Evolutionary conservation across 1,284 basidiomycete species (phyloP).

Genomic region (Microbotryomycetes sp.): DNA sequence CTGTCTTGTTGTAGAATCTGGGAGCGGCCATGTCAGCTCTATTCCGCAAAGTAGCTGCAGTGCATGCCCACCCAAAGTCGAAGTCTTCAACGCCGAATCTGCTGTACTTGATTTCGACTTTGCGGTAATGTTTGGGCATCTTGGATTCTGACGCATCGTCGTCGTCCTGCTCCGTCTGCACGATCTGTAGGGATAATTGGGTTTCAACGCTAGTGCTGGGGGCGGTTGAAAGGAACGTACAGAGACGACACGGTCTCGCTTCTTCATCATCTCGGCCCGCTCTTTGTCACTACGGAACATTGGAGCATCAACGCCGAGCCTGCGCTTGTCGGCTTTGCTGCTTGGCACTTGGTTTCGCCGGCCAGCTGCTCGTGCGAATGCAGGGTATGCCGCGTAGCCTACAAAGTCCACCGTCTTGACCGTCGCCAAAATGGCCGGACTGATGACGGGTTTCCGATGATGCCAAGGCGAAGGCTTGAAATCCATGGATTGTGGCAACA

Average conservation of each 20-base stretch:
- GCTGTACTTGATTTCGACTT: slow-evolving; percentile 95
- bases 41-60: neutral
- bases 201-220: neutral
- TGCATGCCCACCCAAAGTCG: slow-evolving; percentile 72
- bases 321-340: slow-evolving; percentile 44
- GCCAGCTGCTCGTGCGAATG: slow-evolving; percentile 76
- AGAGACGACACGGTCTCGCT: slow-evolving; percentile 16
- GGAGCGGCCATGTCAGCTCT: slow-evolving; percentile 1
- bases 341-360: slow-evolving; percentile 65
- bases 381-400: slow-evolving; percentile 61
- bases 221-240: slow-evolving; percentile 1
- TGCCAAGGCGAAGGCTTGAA: slow-evolving; percentile 42
- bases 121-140: slow-evolving; percentile 76
- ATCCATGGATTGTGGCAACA: slow-evolving; percentile 47
- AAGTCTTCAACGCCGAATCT: slow-evolving; percentile 99
- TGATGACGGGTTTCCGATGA: slow-evolving; percentile 50
- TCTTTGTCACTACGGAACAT: slow-evolving; percentile 77
- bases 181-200: slow-evolving; percentile 15
- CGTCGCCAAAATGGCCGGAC: slow-evolving; percentile 61
- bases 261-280: slow-evolving; percentile 21
- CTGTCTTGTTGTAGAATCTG: slow-evolving; percentile 86
- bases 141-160: slow-evolving; percentile 36
- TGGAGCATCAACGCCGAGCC: slow-evolving; percentile 44
- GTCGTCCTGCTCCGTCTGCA: slow-evolving; percentile 36
- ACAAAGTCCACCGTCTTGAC: slow-evolving; percentile 81